Evolutionary conservation across 208 protist species (phyloP), one percentile per base, ranked within the genome.

Genomic region (Naegleria lovaniensis): DNA sequence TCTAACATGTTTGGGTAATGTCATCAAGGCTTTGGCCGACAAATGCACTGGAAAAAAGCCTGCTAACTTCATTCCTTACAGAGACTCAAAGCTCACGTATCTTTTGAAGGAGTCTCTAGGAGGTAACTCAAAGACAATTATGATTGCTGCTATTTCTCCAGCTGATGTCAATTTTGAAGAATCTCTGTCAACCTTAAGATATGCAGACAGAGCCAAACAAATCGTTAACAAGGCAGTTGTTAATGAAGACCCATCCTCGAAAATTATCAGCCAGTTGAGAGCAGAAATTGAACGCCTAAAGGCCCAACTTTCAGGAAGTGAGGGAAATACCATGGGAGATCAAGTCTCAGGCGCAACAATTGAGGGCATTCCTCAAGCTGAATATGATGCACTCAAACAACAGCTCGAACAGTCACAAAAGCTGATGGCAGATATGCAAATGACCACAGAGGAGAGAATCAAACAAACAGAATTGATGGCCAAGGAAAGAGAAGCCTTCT

Each of bases 11-110:
- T 92, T 98, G 0, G 97, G 97, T 39, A 94, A 95, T 22, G 97
- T 98, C 16, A 98, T 98, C 91, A 96, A 93, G 52, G 93, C 96
- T 6, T 92, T 98, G 15, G 95, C 97, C 4, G 96, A 94, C 38
- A 85, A 85, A 29, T 40, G 40, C 38, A 2, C 33, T 40, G 76
- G 91, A 89, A 87, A 94, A 93, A 91, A 93, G 16, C 92, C 94
- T 83, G 84, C 85, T 5, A 90, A 85, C 52, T 94, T 97, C 90
- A 92, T 97, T 43, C 96, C 96, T 4, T 97, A 97, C 84, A 89
- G 96, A 48, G 96, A 97, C 92, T 96, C 94, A 40, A 94, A 95
- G 91, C 92, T 96, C n/a, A 96, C 95, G 29, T 59, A 93, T n/a
- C 91, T 86, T 11, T 84, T 96, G 0, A 94, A 96, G 75, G 95